Evolutionary conservation across 495 filamentous ascomycete genomes (phyloP).

Genomic region (Articulospora tetracladia): DNA sequence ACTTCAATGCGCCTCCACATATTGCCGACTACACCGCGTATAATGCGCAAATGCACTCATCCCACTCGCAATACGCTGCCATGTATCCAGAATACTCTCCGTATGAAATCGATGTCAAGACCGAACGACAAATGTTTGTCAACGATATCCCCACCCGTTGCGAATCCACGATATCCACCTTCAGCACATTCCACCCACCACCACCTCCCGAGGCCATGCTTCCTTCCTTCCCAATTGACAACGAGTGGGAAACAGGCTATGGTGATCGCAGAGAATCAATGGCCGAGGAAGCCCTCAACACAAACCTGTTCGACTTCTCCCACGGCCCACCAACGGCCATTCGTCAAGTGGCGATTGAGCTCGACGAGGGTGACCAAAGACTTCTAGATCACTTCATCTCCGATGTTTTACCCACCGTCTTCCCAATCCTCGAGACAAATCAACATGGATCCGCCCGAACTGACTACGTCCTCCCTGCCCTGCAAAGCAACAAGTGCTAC

Average conservation of each 20-base stretch:
- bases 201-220: conserved; percentile 59
- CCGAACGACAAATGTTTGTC: conserved; percentile 90
- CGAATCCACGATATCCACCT: conserved; percentile 82
- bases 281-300: conserved; percentile 60
- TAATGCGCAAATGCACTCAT: conserved; percentile 46
- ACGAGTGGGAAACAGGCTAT: conserved; percentile 71
- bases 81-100: conserved; percentile 51
- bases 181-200: conserved; percentile 77
- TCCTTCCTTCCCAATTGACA: conserved; percentile 59
- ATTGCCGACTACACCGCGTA: conserved; percentile 59
- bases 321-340: conserved; percentile 47
- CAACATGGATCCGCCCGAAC: conserved; percentile 74
- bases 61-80: conserved; percentile 34
- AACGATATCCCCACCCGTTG: conserved; percentile 80
- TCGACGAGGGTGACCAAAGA: conserved; percentile 84
- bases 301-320: conserved; percentile 73
- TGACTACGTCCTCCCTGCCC: conserved; percentile 75
- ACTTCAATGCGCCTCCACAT: conserved; percentile 62
- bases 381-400: conserved; percentile 91
- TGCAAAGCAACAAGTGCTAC: conserved; percentile 89
- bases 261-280: conserved; percentile 61
- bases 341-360: conserved; percentile 69
- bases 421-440: conserved; percentile 86
- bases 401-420: conserved; percentile 81
- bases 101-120: conserved; percentile 94